A percentile compares a stretch with the other conserved stretches of the same genome.
Evolutionary conservation across 1,139 yeast species (phyloP).

Genomic region (Zygosaccharomyces pseudobailii): DNA sequence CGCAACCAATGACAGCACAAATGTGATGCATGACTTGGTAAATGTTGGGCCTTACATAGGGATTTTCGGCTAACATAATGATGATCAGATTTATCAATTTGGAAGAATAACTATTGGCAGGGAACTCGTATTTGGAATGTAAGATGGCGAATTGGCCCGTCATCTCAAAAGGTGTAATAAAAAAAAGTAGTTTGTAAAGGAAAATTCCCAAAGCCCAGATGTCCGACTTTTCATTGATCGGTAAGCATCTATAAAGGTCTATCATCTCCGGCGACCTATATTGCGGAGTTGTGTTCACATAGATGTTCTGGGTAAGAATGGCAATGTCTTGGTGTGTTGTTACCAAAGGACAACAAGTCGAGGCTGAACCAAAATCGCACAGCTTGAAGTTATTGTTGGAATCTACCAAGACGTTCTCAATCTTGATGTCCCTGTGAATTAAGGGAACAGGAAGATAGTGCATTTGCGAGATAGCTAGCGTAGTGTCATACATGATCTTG

Average conservation of each 20-base stretch:
- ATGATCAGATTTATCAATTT: slow-evolving; percentile 67
- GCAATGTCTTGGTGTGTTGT: slow-evolving; percentile 41
- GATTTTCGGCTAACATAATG: slow-evolving; percentile 77
- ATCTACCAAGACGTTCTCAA: slow-evolving; percentile 87
- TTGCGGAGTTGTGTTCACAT: slow-evolving; percentile 95
- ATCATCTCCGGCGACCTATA: slow-evolving; percentile 96
- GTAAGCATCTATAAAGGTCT: slow-evolving; percentile 75
- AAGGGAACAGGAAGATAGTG: slow-evolving; percentile 78
- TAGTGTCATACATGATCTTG: slow-evolving; percentile 75
- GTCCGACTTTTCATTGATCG: slow-evolving; percentile 92
- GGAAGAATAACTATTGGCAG: slow-evolving; percentile 47
- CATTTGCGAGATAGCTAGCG: slow-evolving; percentile 82
- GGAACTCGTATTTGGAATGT: slow-evolving; percentile 58
- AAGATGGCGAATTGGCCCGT: slow-evolving; percentile 66
- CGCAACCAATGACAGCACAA: slow-evolving; percentile 49
- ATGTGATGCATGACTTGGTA: slow-evolving; percentile 75
- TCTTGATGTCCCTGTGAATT: slow-evolving; percentile 89
- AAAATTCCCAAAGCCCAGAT: slow-evolving; percentile 96
- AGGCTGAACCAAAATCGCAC: slow-evolving; percentile 94
- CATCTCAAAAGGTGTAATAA: slow-evolving; percentile 90
- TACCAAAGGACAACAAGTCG: slow-evolving; percentile 48
- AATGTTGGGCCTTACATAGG: slow-evolving; percentile 78
- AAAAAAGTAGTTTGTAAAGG: slow-evolving; percentile 84
- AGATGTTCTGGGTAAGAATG: slow-evolving; percentile 71
- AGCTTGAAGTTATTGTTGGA: slow-evolving; percentile 68